Base-by-base conservation (phyloP, 1,284 basidiomycete genomes). In the Inonotus obliquus region DNA sequence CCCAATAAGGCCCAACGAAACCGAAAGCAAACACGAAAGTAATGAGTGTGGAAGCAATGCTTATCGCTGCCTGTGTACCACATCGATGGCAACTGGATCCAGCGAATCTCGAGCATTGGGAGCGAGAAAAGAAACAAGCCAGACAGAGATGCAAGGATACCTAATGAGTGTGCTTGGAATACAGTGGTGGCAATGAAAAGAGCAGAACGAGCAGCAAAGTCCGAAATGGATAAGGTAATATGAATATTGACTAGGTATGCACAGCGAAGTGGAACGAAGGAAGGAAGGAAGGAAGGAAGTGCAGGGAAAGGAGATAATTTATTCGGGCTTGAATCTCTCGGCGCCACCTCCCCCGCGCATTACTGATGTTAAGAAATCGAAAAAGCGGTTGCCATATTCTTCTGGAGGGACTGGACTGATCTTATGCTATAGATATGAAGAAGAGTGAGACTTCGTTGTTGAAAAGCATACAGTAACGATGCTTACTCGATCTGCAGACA, bases 351-450 rank as follows among this genome's bases (percentile, higher is more conserved):
- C 92, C 37, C 89, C 88, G 9, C 89, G 85, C 87, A 96, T 93
- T 68, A 93, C 84, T 11, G 90, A 89, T 71, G 86, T 84, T 81
- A 97, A 86, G 72, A 97, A 97, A 49, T 83, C 70, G 70, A 95
- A 84, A 80, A 98, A 97, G 41, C 95, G 85, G 44, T 91, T 84
- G 1, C 85, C 89, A 70, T 98, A 98, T 66, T 94, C 89, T 13
- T 75, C 69, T 0, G 95, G 92, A 4, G 90, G 87, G 0, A 97
- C 92, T 7, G 95, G 93, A 63, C 92, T 96, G 68, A 98, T 97
- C 71, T 92, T 95, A 69, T 94, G 91, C 92, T 96, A 69, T 57
- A 63, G 56, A 60, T 61, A 7, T 61, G 27, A 41, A 17, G 56
- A 35, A 56, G 62, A 48, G 49, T 49, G 44, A 17, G 29, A 65